Evolutionary conservation across 2,329 filamentous ascomycete genomes (phyloP), one percentile per base, ranked within the genome.

Genomic region (Pseudogymnoascus sp.): DNA sequence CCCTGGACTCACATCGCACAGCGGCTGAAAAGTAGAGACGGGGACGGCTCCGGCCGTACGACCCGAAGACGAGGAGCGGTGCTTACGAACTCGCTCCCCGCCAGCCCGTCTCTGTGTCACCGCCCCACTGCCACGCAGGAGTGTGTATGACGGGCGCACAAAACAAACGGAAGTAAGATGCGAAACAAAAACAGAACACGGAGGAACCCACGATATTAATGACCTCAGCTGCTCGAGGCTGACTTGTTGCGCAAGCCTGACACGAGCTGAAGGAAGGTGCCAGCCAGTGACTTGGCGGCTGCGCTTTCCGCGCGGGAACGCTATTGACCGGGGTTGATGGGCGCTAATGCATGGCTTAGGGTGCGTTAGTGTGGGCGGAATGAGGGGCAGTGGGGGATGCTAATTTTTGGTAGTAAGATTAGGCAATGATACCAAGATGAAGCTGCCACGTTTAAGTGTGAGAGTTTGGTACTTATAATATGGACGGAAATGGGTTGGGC

Each of bases 111-210:
- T 17, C 3, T 54, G 44, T 54, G 9, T 9, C n/a, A 54, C 44
- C 26, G 17, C 2, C 24, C 41, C 24, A 50, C 41, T 17, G n/a
- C 44, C 44, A 31, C 8, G 44, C 44, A 54, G 26, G n/a, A 15
- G 13, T 29, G 11, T 54, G 26, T 33, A 33, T 29, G 44, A 54
- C 44, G n/a, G 29, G 5, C 7, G 11, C 44, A 33, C 44, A 17
- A 17, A 17, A 17, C 0, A 7, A 17, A 17, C n/a, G 13, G 17
- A 33, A 54, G 1, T 17, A 54, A 1, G 6, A 17, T 33, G 15
- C 26, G 44, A 54, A 54, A 54, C 26, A 54, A 54, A 41, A 54
- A 54, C n/a, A 54, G 44, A 54, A 50, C 26, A 54, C 44, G 44
- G 26, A n/a, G 33, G n/a, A 54, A 31, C 26, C 26, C 26, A 33